These are phyloP conservation scores for Phycomyces blakesleeanus DNA, from an alignment of 192 early-diverging fungal genomes.

Conservation along the genomic window DNA sequence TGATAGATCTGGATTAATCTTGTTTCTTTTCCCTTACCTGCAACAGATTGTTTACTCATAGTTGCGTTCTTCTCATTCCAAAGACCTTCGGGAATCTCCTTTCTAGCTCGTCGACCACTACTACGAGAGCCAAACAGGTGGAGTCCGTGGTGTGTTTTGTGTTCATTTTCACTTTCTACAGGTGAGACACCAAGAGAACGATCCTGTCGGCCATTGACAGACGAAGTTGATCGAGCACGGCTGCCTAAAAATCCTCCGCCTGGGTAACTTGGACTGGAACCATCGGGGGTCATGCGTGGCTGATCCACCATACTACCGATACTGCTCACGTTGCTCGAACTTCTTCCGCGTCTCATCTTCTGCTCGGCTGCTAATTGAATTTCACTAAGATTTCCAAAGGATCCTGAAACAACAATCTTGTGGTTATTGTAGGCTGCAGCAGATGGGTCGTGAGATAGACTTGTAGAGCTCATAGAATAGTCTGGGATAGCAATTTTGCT, in stretches of 20 bases:
- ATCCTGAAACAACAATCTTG: constrained; percentile 13
- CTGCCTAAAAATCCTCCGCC: background rate
- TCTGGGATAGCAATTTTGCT: constrained; percentile 45
- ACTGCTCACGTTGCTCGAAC: constrained; percentile 12
- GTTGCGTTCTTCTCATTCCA: background rate
- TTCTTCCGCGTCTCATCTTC: constrained; percentile 10
- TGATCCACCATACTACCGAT: background rate
- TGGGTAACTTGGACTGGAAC: background rate
- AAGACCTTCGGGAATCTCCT: background rate
- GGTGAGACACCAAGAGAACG: background rate
- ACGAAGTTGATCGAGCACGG: constrained; percentile 6
- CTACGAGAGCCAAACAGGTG: constrained; percentile 29
- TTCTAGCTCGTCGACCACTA: background rate
- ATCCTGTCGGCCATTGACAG: background rate
- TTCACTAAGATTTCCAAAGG: constrained; percentile 10
- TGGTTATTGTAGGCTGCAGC: background rate
- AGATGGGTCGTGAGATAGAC: constrained; percentile 28
- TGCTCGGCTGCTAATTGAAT: constrained; percentile 2
- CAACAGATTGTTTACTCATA: background rate
- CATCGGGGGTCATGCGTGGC: no score
- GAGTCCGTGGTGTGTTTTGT: constrained; percentile 8
- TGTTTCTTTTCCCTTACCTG: background rate
- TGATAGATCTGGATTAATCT: no score
- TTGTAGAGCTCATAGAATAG: constrained; percentile 16
- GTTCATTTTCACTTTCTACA: constrained; percentile 9